These are phyloP conservation scores for Cladosporium sp. DNA, from an alignment of 2,329 filamentous ascomycete genomes.

Conservation along the genomic window DNA sequence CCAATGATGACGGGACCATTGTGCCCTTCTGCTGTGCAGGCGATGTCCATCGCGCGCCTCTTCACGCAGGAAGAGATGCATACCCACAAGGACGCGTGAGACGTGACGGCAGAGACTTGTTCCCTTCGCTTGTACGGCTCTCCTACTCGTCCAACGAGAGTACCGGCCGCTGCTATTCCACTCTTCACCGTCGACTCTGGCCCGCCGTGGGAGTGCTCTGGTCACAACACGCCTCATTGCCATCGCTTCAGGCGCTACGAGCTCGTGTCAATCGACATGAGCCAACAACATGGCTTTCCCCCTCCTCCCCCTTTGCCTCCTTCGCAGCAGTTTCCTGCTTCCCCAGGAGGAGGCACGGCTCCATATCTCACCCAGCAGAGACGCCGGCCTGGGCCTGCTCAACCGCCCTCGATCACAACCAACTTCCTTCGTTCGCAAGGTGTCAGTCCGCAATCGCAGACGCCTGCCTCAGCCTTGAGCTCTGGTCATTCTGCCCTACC, in stretches of 20 bases:
- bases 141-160: conserved; percentile 20
- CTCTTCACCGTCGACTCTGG: conserved; percentile 16
- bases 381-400: conserved; percentile 30
- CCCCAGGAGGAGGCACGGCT: conserved; percentile 16
- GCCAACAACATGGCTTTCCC: conserved; percentile 27
- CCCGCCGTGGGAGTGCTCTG: not conserved
- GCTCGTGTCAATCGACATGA: conserved; percentile 19
- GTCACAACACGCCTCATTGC: conserved; percentile 1
- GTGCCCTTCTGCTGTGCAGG: not conserved
- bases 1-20: conserved; percentile 7
- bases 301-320: conserved; percentile 26
- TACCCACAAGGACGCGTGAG: conserved; percentile 5
- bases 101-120: conserved; percentile 10
- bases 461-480: conserved; percentile 36
- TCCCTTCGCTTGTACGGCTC: conserved; percentile 10
- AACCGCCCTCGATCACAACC: conserved; percentile 39
- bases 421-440: conserved; percentile 34
- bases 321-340: not conserved
- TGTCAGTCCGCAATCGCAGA: conserved; percentile 34
- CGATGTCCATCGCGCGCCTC: conserved; percentile 8
- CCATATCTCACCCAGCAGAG: conserved; percentile 18
- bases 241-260: conserved; percentile 4
- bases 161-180: conserved; percentile 16
- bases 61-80: conserved; percentile 1
- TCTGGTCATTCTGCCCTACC: conserved; percentile 21